These are phyloP conservation scores for Collybia sordida DNA, from an alignment of 768 basidiomycete genomes.

Conservation along the genomic window DNA sequence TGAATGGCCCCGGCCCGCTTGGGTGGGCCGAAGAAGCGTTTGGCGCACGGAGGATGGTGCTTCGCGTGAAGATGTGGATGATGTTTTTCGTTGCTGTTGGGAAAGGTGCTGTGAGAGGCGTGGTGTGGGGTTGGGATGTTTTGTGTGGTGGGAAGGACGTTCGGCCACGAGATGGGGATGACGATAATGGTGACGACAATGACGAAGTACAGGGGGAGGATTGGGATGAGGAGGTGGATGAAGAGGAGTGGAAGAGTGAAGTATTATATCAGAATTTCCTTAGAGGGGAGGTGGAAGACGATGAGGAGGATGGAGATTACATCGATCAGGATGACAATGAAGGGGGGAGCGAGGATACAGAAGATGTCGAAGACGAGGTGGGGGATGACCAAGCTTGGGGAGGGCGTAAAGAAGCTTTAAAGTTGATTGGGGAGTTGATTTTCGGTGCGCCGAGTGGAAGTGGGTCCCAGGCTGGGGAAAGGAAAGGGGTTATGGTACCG, in stretches of 20 bases:
- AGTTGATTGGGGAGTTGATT: background rate
- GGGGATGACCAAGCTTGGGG: background rate
- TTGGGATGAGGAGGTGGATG: constrained; percentile 10
- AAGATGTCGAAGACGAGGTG: background rate
- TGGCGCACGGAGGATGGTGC: background rate
- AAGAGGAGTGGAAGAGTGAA: constrained; percentile 18
- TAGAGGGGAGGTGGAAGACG: constrained; percentile 52
- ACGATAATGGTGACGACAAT: constrained; percentile 10
- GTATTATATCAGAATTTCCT: constrained; percentile 58
- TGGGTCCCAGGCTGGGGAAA: background rate
- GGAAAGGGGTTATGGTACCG: background rate
- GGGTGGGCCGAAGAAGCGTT: background rate
- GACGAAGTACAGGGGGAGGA: constrained; percentile 18
- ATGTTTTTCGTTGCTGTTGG: background rate
- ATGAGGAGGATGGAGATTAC: constrained; percentile 30
- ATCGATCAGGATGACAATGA: constrained; percentile 21
- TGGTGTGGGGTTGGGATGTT: background rate
- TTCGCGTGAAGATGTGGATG: background rate
- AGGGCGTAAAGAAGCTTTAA: background rate
- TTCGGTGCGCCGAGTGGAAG: background rate
- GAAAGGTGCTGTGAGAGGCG: background rate
- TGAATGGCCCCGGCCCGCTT: too few relatives aligned
- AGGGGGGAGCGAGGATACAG: constrained; percentile 26
- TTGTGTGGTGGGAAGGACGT: background rate
- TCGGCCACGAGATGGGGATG: background rate